Conservation (phyloP, 352 stramenopile genomes). For the Pythium sukuiense region DNA sequence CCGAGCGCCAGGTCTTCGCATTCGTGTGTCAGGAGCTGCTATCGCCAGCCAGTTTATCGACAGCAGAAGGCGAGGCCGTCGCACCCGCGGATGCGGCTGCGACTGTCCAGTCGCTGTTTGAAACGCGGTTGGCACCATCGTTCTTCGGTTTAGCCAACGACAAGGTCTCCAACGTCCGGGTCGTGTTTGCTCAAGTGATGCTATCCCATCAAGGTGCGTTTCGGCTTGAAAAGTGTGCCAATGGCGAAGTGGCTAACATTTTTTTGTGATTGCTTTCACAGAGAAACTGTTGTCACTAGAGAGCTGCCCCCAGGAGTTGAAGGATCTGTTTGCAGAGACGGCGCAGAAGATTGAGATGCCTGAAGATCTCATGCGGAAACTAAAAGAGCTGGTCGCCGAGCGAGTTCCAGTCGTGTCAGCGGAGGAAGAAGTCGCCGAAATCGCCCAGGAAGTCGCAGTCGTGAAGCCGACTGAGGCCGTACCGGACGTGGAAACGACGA, state of each 20-base stretch:
- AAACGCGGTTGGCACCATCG: constrained; percentile 36
- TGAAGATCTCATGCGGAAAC: constrained; percentile 11
- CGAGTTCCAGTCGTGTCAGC: not conserved
- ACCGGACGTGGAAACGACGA: not conserved
- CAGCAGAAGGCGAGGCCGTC: not conserved
- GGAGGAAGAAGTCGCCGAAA: not conserved
- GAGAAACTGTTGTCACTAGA: constrained; percentile 10
- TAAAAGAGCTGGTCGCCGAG: not conserved
- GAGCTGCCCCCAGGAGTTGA: constrained; percentile 9
- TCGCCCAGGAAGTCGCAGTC: too few species aligned
- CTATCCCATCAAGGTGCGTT: constrained; percentile 45
- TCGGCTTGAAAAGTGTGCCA: not conserved
- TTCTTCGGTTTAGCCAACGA: constrained; percentile 69
- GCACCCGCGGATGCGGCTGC: constrained; percentile 4
- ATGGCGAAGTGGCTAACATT: not conserved
- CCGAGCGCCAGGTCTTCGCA: constrained; percentile 69
- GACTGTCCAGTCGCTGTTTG: constrained; percentile 43
- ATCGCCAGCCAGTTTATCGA: constrained; percentile 10
- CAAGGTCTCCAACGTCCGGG: constrained; percentile 71
- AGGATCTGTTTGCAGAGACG: constrained; percentile 4
- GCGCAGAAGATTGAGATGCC: constrained; percentile 1
- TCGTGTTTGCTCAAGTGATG: constrained; percentile 54
- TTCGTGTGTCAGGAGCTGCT: constrained; percentile 66
- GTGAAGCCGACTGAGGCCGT: not conserved
- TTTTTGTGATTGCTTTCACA: not conserved